Evolutionary conservation across 2,329 filamentous ascomycete genomes (phyloP), one percentile per base, ranked within the genome.

Genomic region (Stagonosporopsis tanaceti): DNA sequence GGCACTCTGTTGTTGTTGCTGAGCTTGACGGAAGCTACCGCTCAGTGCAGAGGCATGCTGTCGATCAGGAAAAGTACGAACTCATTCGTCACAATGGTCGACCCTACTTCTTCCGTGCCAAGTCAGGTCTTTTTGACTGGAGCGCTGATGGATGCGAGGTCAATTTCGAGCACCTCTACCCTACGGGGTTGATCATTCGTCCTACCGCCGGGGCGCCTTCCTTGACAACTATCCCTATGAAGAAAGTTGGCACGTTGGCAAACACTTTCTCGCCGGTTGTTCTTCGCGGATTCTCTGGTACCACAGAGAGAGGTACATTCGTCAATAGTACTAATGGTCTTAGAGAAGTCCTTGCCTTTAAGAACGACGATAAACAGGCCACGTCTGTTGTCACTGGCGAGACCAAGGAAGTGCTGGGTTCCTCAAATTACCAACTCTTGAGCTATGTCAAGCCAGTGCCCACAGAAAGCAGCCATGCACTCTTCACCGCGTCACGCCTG

Each of bases 251-350:
- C 0, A 60, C 67, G 0, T 66, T 87, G 0, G 74, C 84, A 0
- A 79, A 85, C 55, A 66, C 74, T 30, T 82, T 82, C 64, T 86
- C 84, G 0, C 85, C 84, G 0, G 72, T 87, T 4, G 65, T 86
- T 4, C 70, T 86, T 1, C 81, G 85, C 1, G 83, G 80, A 0
- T 86, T 87, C 47, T 65, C 76, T 9, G 77, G 81, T 38, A 83
- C 78, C 1, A 78, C 77, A 0, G 72, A 82, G 12, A 73, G 80
- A 7, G 77, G 81, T 0, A 47, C 76, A 0, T 85, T 84, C 39
- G 67, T 82, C 14, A 70, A 76, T 2, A 83, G 83, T 54, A 79
- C 79, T 0, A 61, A 77, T 6, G 78, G 83, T 9, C 76, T 85
- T 4, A 84, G 84, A 25, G 73, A 70, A 1, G 79, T 83, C 0